Conservation (phyloP, 202 grass and related monocot species). For the Schoenoplectus tabernaemontani region DNA sequence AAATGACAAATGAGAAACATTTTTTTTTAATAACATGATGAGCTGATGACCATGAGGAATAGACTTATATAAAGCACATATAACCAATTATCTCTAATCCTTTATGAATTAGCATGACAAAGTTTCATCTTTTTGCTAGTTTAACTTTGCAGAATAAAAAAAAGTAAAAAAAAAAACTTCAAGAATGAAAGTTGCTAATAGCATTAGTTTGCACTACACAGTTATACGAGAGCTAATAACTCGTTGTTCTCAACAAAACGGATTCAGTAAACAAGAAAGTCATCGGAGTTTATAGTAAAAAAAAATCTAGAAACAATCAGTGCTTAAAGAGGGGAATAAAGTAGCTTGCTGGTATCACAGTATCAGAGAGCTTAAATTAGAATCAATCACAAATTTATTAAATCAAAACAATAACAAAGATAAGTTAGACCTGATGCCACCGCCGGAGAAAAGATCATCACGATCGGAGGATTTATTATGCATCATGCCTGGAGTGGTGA, state of each 20-base stretch:
- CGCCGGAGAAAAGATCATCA: slow-evolving; percentile 27
- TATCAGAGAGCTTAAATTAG: not conserved
- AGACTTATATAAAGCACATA: not conserved
- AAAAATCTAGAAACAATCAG: not conserved
- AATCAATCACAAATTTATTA: not conserved
- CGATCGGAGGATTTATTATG: slow-evolving; percentile 19
- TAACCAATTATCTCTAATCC: not conserved
- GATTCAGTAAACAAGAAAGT: not conserved
- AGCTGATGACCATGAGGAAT: not conserved
- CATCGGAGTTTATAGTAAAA: not conserved
- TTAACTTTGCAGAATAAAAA: not conserved
- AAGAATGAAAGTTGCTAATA: not conserved
- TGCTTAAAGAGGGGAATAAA: not conserved
- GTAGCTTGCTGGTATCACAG: not conserved
- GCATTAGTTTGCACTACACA: not conserved
- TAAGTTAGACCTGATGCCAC: slow-evolving; percentile 33
- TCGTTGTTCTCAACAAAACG: not conserved
- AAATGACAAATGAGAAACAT: not conserved
- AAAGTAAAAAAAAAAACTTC: not conserved
- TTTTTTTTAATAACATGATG: too few species aligned
- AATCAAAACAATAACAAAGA: not conserved
- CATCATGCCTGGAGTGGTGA: slow-evolving; percentile 5
- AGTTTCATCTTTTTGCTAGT: not conserved
- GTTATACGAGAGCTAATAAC: too few species aligned
- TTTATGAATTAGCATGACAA: not conserved